A percentile compares a stretch with the other conserved stretches of the same genome.
Conservation (phyloP, 345 rosid genomes). For the Abelmoschus esculentus region DNA sequence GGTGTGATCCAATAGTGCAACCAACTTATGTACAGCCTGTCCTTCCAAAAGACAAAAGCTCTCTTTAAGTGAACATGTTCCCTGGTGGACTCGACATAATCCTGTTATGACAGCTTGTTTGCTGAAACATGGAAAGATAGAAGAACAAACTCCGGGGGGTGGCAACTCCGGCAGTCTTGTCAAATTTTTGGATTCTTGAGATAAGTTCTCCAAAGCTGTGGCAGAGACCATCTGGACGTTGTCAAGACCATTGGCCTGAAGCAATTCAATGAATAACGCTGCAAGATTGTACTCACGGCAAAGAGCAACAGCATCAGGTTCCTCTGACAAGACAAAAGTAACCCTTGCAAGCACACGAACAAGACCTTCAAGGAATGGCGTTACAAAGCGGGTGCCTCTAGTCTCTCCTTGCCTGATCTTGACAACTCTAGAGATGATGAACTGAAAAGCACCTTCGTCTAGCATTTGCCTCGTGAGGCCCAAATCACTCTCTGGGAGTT, state of each 20-base stretch:
- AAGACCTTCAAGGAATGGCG: constrained; percentile 73
- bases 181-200: constrained; percentile 68
- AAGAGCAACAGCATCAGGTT: constrained; percentile 48
- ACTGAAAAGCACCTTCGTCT: constrained; percentile 56
- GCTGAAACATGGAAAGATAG: constrained; percentile 66
- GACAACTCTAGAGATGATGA: constrained; percentile 42
- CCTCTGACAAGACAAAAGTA: constrained; percentile 69
- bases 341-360: constrained; percentile 67
- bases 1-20: constrained; percentile 82
- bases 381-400: constrained; percentile 65
- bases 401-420: constrained; percentile 66
- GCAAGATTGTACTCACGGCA: constrained; percentile 64
- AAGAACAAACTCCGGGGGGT: constrained; percentile 41
- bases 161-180: constrained; percentile 74
- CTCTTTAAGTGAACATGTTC: constrained; percentile 68
- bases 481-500: constrained; percentile 90
- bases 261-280: constrained; percentile 58
- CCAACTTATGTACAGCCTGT: constrained; percentile 69
- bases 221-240: constrained; percentile 79
- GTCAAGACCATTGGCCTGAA: constrained; percentile 66
- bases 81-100: constrained; percentile 69
- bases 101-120: constrained; percentile 61
- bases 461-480: constrained; percentile 73
- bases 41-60: constrained; percentile 88
- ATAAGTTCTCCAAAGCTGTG: constrained; percentile 77